phyloP scores from a whole-genome alignment of 495 filamentous ascomycete species.

The Ramalina intermedia region DNA sequence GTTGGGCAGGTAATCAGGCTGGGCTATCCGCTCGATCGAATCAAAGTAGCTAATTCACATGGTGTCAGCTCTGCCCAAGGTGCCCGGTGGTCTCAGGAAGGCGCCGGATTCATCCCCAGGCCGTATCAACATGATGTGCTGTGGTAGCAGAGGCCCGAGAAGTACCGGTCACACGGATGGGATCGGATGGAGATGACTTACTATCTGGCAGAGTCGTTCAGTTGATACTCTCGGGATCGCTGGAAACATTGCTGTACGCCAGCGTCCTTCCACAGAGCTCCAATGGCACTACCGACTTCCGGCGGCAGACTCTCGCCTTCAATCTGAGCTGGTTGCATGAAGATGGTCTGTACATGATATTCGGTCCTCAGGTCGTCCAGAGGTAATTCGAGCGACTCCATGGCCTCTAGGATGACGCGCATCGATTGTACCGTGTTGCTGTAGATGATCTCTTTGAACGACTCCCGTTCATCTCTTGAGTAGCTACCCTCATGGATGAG shows the following conservation, averaged over 20 bases:
- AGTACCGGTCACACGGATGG: background rate
- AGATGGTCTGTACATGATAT: slow-evolving; percentile 90
- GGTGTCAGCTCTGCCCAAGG: slow-evolving; percentile 7
- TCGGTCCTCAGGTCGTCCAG: slow-evolving; percentile 77
- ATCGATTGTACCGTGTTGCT: slow-evolving; percentile 94
- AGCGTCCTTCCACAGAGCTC: slow-evolving; percentile 82
- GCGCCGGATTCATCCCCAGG: too few relatives aligned
- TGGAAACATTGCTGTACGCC: slow-evolving; percentile 94
- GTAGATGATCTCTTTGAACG: slow-evolving; percentile 91
- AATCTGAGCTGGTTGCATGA: slow-evolving; percentile 91
- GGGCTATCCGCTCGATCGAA: slow-evolving; percentile 81
- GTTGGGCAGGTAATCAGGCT: slow-evolving; percentile 86
- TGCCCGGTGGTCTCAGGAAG: background rate
- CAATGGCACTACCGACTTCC: slow-evolving; percentile 88
- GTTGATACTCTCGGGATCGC: slow-evolving; percentile 87
- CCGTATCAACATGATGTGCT: too few relatives aligned
- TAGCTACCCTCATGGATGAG: slow-evolving; percentile 44
- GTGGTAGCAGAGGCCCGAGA: background rate
- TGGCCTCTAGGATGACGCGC: slow-evolving; percentile 91
- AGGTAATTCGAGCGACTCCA: slow-evolving; percentile 84
- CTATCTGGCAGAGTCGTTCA: slow-evolving; percentile 98
- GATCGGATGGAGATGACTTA: slow-evolving; percentile 30
- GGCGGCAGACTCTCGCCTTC: slow-evolving; percentile 88
- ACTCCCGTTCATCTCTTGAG: slow-evolving; percentile 42
- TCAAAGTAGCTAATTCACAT: slow-evolving; percentile 69